phyloP scores from a whole-genome alignment of 805 yeast genomes.

The Candida koratica region DNA sequence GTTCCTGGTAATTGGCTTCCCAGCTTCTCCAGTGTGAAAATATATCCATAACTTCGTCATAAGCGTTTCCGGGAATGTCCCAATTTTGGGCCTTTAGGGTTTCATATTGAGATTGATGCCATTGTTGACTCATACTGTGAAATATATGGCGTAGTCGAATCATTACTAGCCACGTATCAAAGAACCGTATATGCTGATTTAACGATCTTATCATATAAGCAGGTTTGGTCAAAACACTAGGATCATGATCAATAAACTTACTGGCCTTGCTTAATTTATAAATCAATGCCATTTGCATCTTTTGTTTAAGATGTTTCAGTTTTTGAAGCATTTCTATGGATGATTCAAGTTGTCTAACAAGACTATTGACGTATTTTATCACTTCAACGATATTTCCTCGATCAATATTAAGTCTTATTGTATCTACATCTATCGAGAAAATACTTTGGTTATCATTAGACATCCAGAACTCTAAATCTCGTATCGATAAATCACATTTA shows the following conservation, averaged over 20 bases:
- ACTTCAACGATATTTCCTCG: constrained; percentile 22
- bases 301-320: constrained; percentile 13
- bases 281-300: constrained; percentile 33
- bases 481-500: constrained; percentile 18
- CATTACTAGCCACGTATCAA: constrained; percentile 84
- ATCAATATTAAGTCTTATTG: constrained; percentile 18
- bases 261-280: constrained; percentile 41
- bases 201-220: constrained; percentile 73
- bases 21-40: constrained; percentile 86
- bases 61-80: constrained; percentile 50
- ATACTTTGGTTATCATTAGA: constrained; percentile 19
- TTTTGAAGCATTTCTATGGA: constrained; percentile 18
- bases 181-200: constrained; percentile 68
- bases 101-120: constrained; percentile 38
- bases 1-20: constrained; percentile 57
- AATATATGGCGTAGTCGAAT: constrained; percentile 75
- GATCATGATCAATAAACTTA: constrained; percentile 64
- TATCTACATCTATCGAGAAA: constrained; percentile 20
- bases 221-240: constrained; percentile 86
- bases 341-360: constrained; percentile 14
- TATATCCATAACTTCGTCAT: constrained; percentile 49
- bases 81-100: constrained; percentile 30
- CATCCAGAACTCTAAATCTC: constrained; percentile 38
- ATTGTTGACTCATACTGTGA: constrained; percentile 50
- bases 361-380: constrained; percentile 15